A percentile compares a stretch with the other conserved stretches of the same genome.
Conservation (phyloP, 305 asterid species). For the Rubia occidens region DNA sequence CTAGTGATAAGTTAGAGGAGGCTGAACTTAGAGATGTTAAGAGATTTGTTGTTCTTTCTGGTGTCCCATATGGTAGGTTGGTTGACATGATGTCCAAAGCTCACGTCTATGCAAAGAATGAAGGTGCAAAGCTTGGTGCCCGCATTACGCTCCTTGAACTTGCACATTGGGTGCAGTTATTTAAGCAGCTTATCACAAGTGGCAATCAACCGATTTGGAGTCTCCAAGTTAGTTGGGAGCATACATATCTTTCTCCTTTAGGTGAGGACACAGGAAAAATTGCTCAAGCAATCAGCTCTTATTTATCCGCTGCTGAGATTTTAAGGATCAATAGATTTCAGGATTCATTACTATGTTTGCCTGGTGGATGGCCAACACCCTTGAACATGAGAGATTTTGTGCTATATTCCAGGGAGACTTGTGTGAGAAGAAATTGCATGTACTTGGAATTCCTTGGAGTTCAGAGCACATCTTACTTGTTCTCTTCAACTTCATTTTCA, state of each 20-base stretch:
- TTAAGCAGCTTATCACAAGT: constrained; percentile 56
- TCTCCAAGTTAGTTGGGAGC: constrained; percentile 82
- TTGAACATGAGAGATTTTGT: constrained; percentile 63
- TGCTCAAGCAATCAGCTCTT: constrained; percentile 38
- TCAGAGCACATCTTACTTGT: constrained; percentile 36
- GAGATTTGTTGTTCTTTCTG: constrained; percentile 65
- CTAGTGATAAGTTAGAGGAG: constrained; percentile 28
- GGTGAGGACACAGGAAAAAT: constrained; percentile 67
- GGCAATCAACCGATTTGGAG: constrained; percentile 81
- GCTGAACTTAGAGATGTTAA: constrained; percentile 62
- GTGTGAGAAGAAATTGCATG: constrained; percentile 59
- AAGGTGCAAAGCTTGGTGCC: constrained; percentile 53
- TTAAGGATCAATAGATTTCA: constrained; percentile 32
- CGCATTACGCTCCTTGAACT: constrained; percentile 81
- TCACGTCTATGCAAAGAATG: constrained; percentile 63
- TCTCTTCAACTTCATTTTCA: constrained; percentile 20
- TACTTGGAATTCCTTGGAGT: constrained; percentile 68
- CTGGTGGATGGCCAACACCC: constrained; percentile 94
- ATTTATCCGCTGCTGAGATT: constrained; percentile 36
- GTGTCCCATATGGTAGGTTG: constrained; percentile 62
- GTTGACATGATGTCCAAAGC: constrained; percentile 82
- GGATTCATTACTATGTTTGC: constrained; percentile 48
- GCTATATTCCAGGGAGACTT: constrained; percentile 54
- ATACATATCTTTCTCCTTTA: constrained; percentile 77
- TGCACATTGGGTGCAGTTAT: constrained; percentile 85